A percentile compares a stretch with the other conserved stretches of the same genome.
Evolutionary conservation across 192 early-diverging fungal genomes (phyloP).

Genomic region (Coemansia sp.): DNA sequence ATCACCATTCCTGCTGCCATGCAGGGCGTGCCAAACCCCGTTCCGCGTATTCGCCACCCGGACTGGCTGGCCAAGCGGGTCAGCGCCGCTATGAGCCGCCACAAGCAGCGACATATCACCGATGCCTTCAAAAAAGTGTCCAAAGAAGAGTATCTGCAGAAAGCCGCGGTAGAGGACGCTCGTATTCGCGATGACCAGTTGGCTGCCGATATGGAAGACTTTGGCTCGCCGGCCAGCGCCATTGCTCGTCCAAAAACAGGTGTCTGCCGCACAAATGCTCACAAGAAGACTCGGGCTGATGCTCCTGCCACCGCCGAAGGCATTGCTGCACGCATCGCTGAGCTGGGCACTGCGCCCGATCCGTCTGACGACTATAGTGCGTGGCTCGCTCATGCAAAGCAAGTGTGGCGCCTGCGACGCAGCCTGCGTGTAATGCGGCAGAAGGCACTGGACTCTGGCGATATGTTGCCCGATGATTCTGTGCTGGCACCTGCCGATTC

Average conservation of each 20-base stretch:
- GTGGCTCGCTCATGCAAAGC: slow-evolving; percentile 78
- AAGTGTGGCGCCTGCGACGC: slow-evolving; percentile 69
- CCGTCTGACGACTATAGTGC: slow-evolving; percentile 66
- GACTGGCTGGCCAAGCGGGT: slow-evolving; percentile 92
- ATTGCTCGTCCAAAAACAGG: slow-evolving; percentile 16
- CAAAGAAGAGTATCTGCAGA: slow-evolving; percentile 34
- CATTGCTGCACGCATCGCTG: slow-evolving; percentile 26
- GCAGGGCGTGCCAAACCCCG: slow-evolving; percentile 91
- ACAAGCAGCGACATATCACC: slow-evolving; percentile 80
- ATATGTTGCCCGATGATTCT: slow-evolving; percentile 6
- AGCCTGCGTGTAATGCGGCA: slow-evolving; percentile 55
- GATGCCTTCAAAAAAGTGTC: slow-evolving; percentile 71
- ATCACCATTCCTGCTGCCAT: slow-evolving; percentile 98
- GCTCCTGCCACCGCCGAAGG: slow-evolving; percentile 48
- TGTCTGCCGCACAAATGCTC: slow-evolving; percentile 9
- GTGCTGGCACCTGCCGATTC: slow-evolving; percentile 1
- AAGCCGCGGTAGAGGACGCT: slow-evolving; percentile 11
- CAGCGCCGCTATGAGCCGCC: slow-evolving; percentile 70
- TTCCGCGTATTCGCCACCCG: slow-evolving; percentile 88
- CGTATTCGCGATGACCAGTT: background rate
- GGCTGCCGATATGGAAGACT: slow-evolving; percentile 62
- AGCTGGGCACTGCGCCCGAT: slow-evolving; percentile 61
- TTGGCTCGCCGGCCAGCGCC: slow-evolving; percentile 39
- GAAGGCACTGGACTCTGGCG: slow-evolving; percentile 39
- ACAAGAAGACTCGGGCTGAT: background rate